These are phyloP conservation scores for Penicillium goetzii DNA, from an alignment of 495 filamentous ascomycete genomes.

Conservation along the genomic window DNA sequence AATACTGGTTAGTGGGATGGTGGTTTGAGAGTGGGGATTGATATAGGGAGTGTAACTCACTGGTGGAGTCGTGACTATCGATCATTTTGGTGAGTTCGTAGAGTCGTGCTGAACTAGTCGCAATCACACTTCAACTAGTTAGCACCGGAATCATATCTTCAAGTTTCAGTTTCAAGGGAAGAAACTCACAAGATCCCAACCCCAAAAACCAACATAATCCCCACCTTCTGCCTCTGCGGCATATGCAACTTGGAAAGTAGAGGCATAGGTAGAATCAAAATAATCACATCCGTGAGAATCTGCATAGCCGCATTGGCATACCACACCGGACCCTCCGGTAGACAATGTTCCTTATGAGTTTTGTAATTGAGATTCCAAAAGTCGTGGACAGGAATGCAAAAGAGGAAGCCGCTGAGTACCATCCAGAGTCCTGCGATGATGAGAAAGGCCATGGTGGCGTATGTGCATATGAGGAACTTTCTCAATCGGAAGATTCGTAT, in stretches of 20 bases:
- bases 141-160: neutral
- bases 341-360: slow-evolving; percentile 26
- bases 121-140: slow-evolving; percentile 37
- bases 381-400: slow-evolving; percentile 39
- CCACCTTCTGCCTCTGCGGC: slow-evolving; percentile 44
- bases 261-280: slow-evolving; percentile 53
- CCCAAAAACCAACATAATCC: slow-evolving; percentile 48
- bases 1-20: slow-evolving; percentile 11
- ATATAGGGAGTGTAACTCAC: slow-evolving; percentile 19
- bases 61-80: slow-evolving; percentile 22
- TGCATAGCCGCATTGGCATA: slow-evolving; percentile 50
- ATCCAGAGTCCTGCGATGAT: slow-evolving; percentile 41
- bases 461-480: slow-evolving; percentile 35
- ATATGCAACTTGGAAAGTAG: slow-evolving; percentile 45
- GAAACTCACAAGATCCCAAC: slow-evolving; percentile 53
- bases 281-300: slow-evolving; percentile 49
- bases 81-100: slow-evolving; percentile 30
- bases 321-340: slow-evolving; percentile 42
- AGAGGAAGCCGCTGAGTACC: slow-evolving; percentile 42
- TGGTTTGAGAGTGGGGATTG: neutral
- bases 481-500: slow-evolving; percentile 41
- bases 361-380: slow-evolving; percentile 32
- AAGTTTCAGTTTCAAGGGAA: neutral
- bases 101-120: slow-evolving; percentile 39
- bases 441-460: slow-evolving; percentile 37